phyloP scores from a whole-genome alignment of 2,329 filamentous ascomycete genomes.

The Knufia fluminis region DNA sequence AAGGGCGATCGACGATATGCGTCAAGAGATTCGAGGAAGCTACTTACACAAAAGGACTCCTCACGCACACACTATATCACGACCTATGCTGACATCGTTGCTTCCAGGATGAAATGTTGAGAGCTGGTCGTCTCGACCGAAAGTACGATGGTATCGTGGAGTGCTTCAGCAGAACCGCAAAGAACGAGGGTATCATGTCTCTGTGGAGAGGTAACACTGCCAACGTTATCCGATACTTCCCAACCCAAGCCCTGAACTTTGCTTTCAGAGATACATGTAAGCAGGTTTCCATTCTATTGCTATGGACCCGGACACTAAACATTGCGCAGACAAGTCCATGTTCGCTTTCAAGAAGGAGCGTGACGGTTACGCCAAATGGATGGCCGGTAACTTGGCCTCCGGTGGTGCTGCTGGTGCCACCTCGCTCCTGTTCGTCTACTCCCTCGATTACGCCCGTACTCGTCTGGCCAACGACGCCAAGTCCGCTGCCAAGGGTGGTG shows the following conservation, averaged over 20 bases:
- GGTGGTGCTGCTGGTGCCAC: conserved; percentile 99
- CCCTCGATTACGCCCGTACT: conserved; percentile 99
- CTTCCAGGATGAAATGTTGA: conserved; percentile 96
- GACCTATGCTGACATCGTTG: conserved; percentile 13
- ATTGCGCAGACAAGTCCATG: conserved; percentile 79
- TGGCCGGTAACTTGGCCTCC: conserved; percentile 98
- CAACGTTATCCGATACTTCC: conserved; percentile 99
- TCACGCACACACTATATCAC: not conserved
- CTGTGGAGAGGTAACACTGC: conserved; percentile 99
- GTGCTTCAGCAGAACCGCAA: conserved; percentile 88
- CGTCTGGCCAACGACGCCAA: conserved; percentile 99
- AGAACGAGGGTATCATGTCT: conserved; percentile 85
- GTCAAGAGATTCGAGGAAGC: not conserved
- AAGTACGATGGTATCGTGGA: conserved; percentile 91
- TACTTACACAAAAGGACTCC: no score
- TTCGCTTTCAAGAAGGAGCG: conserved; percentile 99
- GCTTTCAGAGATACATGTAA: conserved; percentile 91
- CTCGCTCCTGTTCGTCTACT: conserved; percentile 99
- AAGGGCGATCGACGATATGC: no score
- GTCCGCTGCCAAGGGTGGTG: conserved; percentile 82
- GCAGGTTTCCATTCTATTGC: not conserved
- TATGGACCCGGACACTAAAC: not conserved
- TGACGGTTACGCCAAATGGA: conserved; percentile 98
- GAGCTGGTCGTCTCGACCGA: conserved; percentile 93
- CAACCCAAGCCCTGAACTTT: conserved; percentile 99